These are phyloP conservation scores for Haplographium delicatum DNA, from an alignment of 495 filamentous ascomycete species.

Conservation along the genomic window DNA sequence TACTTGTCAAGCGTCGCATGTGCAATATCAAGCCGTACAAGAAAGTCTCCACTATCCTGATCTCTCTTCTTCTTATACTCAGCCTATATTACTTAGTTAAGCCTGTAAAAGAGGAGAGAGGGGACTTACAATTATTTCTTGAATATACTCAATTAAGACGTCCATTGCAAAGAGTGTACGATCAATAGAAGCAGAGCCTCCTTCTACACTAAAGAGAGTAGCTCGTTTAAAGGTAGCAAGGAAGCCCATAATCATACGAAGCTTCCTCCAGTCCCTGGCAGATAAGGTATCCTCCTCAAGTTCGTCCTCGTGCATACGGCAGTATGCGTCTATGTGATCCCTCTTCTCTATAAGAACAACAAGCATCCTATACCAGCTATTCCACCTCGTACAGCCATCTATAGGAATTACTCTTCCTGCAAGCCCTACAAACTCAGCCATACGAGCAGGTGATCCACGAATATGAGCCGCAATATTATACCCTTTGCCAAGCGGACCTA, in stretches of 20 bases:
- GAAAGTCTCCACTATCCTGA: not conserved
- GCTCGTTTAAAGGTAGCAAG: not conserved
- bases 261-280: not conserved
- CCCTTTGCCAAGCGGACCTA: not conserved
- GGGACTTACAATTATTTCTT: not conserved
- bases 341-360: not conserved
- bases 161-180: not conserved
- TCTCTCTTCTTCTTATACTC: not conserved
- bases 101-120: not conserved
- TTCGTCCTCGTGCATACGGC: not conserved
- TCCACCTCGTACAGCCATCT: constrained; percentile 1
- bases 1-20: not conserved
- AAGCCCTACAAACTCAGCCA: not conserved
- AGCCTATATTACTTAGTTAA: not conserved
- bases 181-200: constrained; percentile 1
- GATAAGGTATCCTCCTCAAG: not conserved
- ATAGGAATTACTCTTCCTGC: not conserved
- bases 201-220: not conserved
- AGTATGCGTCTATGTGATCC: not conserved
- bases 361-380: constrained; percentile 2
- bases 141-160: not conserved
- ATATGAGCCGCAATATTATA: constrained; percentile 3
- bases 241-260: not conserved
- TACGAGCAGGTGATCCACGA: not conserved
- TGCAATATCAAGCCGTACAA: not conserved